phyloP scores from a whole-genome alignment of 371 early-diverging fungal genomes.

The Catenaria anguillulae region DNA sequence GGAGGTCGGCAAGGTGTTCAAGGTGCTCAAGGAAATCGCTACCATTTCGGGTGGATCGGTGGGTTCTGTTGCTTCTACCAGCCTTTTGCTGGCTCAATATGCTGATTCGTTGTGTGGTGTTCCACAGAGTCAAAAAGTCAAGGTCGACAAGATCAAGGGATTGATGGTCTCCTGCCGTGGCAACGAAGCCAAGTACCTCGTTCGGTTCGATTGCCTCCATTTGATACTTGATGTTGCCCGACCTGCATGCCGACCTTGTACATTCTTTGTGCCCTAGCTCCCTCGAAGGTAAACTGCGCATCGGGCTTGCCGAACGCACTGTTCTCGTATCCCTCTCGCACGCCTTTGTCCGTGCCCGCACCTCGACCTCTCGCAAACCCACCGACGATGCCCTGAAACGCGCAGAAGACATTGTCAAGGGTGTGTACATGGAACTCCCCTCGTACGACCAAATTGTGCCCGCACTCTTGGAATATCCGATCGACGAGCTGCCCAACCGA shows the following conservation, averaged over 20 bases:
- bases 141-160: constrained; percentile 67
- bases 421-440: constrained; percentile 81
- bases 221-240: background rate
- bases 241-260: background rate
- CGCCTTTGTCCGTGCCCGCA: constrained; percentile 33
- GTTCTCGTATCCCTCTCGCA: constrained; percentile 79
- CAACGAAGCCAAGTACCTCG: constrained; percentile 83
- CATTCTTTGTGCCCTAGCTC: constrained; percentile 31
- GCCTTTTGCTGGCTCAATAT: background rate
- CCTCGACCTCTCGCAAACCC: constrained; percentile 23
- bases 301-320: constrained; percentile 94
- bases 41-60: constrained; percentile 58
- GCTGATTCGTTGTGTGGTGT: no score
- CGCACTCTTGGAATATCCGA: constrained; percentile 57
- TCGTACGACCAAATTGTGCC: constrained; percentile 79
- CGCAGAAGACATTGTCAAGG: constrained; percentile 66
- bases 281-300: constrained; percentile 91
- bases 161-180: constrained; percentile 70
- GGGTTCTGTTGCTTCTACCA: background rate
- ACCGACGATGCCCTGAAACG: constrained; percentile 38
- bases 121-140: constrained; percentile 41
- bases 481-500: constrained; percentile 40
- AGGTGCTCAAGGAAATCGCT: constrained; percentile 74
- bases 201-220: constrained; percentile 33
- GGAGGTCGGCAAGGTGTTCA: constrained; percentile 69